phyloP scores from a whole-genome alignment of 1,284 basidiomycete genomes.

The Ustilago trichophora region DNA sequence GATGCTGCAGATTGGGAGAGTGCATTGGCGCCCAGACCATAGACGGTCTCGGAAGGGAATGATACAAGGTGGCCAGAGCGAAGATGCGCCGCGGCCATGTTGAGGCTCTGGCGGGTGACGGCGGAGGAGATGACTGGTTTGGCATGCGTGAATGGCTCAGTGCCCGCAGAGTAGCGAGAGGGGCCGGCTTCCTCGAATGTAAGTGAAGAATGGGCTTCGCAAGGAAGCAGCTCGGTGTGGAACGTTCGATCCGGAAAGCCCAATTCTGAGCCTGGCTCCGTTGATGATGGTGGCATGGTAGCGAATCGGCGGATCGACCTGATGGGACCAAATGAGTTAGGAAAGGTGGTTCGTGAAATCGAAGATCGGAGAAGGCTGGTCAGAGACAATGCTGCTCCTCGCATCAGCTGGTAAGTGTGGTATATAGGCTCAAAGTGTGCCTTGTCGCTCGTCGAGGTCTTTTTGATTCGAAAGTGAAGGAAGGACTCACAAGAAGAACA shows the following conservation, averaged over 20 bases:
- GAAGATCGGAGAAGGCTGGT: constrained; percentile 1
- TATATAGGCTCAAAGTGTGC: too few species aligned
- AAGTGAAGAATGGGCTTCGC: constrained; percentile 9
- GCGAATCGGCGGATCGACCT: background rate
- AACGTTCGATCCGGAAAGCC: constrained; percentile 49
- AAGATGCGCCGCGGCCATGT: constrained; percentile 59
- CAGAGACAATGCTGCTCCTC: too few species aligned
- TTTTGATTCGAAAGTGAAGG: too few species aligned
- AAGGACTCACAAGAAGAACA: too few species aligned
- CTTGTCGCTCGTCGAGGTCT: too few species aligned
- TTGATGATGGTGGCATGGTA: constrained; percentile 7
- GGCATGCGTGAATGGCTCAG: constrained; percentile 25
- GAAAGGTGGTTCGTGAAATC: background rate
- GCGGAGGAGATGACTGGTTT: constrained; percentile 28
- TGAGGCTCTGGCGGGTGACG: constrained; percentile 43
- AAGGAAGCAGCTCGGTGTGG: constrained; percentile 30
- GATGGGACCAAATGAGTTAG: background rate
- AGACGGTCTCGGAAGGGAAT: constrained; percentile 98
- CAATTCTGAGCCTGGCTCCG: background rate
- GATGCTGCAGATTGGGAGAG: constrained; percentile 70
- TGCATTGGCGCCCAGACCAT: constrained; percentile 90
- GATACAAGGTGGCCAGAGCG: constrained; percentile 72
- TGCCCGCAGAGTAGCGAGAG: constrained; percentile 5
- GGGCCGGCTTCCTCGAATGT: constrained; percentile 35
- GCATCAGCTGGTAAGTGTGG: too few species aligned